Evolutionary conservation across 208 protist species (phyloP).

Genomic region (Crithidia sp.): DNA sequence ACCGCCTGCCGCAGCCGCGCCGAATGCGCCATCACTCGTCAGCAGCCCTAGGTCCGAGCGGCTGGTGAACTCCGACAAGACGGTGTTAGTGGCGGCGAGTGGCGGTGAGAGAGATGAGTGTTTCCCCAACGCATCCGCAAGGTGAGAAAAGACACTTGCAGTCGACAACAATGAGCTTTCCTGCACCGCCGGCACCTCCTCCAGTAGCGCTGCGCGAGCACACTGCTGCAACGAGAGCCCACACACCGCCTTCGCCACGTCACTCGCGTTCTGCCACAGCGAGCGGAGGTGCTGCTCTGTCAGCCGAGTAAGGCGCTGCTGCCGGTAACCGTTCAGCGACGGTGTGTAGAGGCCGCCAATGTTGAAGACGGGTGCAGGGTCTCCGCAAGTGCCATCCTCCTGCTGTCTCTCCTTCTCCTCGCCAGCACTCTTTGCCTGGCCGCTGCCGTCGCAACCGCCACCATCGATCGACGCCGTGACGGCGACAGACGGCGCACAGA

Average conservation of each 20-base stretch:
- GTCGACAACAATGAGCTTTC: neutral
- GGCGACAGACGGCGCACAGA: neutral
- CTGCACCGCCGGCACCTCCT: neutral
- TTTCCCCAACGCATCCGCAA: neutral
- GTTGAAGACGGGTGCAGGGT: conserved; percentile 3
- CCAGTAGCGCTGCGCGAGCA: conserved; percentile 5
- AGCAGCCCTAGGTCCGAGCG: no score
- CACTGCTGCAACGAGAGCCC: conserved; percentile 14
- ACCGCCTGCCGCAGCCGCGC: no score
- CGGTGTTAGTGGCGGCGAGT: no score
- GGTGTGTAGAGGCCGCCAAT: conserved; percentile 31
- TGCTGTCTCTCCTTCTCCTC: neutral
- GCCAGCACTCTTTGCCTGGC: neutral
- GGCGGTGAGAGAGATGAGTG: neutral
- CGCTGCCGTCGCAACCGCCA: no score
- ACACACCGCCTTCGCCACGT: conserved; percentile 17
- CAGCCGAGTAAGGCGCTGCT: conserved; percentile 33
- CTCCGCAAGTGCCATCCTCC: neutral
- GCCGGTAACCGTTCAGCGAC: conserved; percentile 29
- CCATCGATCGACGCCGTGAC: neutral
- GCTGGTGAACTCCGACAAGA: no score
- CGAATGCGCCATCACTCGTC: no score
- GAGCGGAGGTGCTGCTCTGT: conserved; percentile 33
- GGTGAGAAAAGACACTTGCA: neutral
- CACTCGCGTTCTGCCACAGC: conserved; percentile 20